Evolutionary conservation across 2,329 filamentous ascomycete species (phyloP), one percentile per base, ranked within the genome.

Genomic region (Pestalotiopsis sp.): DNA sequence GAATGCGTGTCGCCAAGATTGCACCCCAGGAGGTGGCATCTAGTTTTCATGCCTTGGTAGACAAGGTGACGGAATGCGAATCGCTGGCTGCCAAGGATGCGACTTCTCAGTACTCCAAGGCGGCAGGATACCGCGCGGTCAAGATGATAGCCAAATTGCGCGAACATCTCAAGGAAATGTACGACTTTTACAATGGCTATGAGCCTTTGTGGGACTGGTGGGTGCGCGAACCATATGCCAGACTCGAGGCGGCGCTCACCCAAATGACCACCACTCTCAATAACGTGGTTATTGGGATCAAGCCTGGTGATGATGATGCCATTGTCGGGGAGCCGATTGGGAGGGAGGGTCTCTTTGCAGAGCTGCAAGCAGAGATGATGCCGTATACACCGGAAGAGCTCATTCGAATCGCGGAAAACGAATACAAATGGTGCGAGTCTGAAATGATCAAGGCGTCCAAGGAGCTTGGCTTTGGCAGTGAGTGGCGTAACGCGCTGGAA

Each of bases 241-340:
- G 77, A 2, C 77, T 86, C 3, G 75, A 83, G 27, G 69, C 71
- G 2, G 79, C 81, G 1, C 75, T 89, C 1, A 68, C 71, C 2
- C 76, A 78, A 0, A 73, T 88, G 3, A 71, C 77, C 11, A 73
- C 74, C 0, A 76, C 84, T 41, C 72, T 82, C 2, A 71, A 76
- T 0, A 71, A 79, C 2, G 78, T 79, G 1, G 75, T 88, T 0
- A 82, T 84, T 0, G 86, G 85, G 3, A 80, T 86, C 66, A 75
- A 79, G 1, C 77, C 78, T 0, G 79, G 77, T 1, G 80, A 83
- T 62, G 77, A 82, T 0, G 83, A 87, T 66, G 82, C 84, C 6
- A 89, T 89, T 64, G 81, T 89, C 36, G 87, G 87, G 6, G 82
- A 90, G 70, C 87, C 87, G 0, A 87, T 89, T 63, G 87, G 88